Conservation (phyloP, 2,329 filamentous ascomycete genomes). For the Talaromyces sp. region DNA sequence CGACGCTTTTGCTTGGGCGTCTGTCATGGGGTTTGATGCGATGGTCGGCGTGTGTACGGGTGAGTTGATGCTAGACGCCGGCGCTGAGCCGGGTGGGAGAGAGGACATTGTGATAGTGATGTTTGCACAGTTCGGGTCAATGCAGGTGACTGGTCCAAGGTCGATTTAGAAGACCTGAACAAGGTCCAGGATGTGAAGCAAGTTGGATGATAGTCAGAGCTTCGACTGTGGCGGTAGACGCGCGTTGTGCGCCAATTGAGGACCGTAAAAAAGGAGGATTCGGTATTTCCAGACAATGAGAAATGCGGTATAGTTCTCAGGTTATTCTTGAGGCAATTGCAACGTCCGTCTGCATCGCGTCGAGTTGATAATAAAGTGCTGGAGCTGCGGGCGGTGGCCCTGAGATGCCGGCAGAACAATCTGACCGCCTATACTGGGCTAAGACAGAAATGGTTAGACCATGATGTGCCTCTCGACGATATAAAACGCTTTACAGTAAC, state of each 20-base stretch:
- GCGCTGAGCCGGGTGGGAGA: constrained; percentile 26
- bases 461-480: background rate
- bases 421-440: background rate
- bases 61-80: constrained; percentile 34
- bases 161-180: too few relatives aligned
- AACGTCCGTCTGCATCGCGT: background rate
- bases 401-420: constrained; percentile 10
- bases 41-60: constrained; percentile 25
- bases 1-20: constrained; percentile 29
- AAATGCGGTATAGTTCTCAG: background rate
- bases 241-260: background rate
- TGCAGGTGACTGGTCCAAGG: background rate
- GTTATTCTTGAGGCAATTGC: background rate
- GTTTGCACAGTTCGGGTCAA: background rate
- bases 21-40: constrained; percentile 21
- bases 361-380: background rate
- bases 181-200: background rate
- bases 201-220: background rate
- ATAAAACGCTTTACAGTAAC: too few relatives aligned
- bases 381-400: background rate
- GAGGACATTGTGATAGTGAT: constrained; percentile 24
- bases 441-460: too few relatives aligned
- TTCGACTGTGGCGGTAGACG: background rate
- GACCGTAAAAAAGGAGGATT: background rate
- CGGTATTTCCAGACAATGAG: background rate